Percentiles rank a stretch among this genome's conserved stretches.
phyloP scores from a whole-genome alignment of 1,284 basidiomycete species.

The Peniophora sp. region DNA sequence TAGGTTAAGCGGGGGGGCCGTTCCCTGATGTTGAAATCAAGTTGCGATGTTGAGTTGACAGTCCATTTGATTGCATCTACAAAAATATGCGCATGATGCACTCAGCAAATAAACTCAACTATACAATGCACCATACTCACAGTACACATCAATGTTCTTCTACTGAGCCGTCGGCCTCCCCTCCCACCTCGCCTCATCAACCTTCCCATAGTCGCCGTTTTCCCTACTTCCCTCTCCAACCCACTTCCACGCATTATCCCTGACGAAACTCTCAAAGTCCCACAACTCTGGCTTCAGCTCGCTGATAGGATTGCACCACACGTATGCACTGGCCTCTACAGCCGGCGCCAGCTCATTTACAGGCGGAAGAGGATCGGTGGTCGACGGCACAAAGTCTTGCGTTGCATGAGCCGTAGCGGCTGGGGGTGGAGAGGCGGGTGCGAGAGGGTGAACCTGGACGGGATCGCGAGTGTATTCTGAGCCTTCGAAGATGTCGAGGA shows the following conservation, averaged over 20 bases:
- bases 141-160: not conserved
- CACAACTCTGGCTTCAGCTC: slow-evolving; percentile 57
- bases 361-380: slow-evolving; percentile 32
- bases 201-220: slow-evolving; percentile 36
- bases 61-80: too few relatives aligned
- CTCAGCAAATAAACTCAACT: too few relatives aligned
- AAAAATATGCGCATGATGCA: too few relatives aligned
- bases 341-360: slow-evolving; percentile 23
- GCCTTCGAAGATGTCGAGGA: slow-evolving; percentile 75
- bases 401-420: slow-evolving; percentile 14
- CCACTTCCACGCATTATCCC: slow-evolving; percentile 68
- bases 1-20: too few relatives aligned
- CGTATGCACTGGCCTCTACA: slow-evolving; percentile 58
- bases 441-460: slow-evolving; percentile 50
- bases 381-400: slow-evolving; percentile 28
- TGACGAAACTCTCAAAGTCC: slow-evolving; percentile 70
- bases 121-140: too few relatives aligned
- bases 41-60: too few relatives aligned
- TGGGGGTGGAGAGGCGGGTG: slow-evolving; percentile 22
- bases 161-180: not conserved
- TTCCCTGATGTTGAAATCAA: too few relatives aligned
- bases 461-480: slow-evolving; percentile 65
- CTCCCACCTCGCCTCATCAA: slow-evolving; percentile 24
- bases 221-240: slow-evolving; percentile 29
- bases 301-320: slow-evolving; percentile 44